phyloP scores from a whole-genome alignment of 1,284 basidiomycete species.

The Rhodotorula mucilaginosa region DNA sequence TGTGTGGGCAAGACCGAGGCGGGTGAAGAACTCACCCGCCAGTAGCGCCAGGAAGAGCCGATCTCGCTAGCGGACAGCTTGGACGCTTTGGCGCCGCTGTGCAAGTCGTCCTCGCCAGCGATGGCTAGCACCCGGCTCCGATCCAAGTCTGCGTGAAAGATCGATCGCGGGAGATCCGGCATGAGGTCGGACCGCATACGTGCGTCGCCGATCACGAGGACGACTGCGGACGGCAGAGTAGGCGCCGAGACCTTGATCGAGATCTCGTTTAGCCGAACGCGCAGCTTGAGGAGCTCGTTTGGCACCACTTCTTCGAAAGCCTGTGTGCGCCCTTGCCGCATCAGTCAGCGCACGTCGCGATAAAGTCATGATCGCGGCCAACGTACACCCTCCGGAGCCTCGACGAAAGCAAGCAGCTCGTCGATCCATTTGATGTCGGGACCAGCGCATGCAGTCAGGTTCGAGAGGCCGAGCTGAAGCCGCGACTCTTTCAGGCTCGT shows the following conservation, averaged over 20 bases:
- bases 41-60: neutral
- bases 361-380: neutral
- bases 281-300: slow-evolving; percentile 75
- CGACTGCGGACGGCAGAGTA: slow-evolving; percentile 62
- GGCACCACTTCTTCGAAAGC: slow-evolving; percentile 92
- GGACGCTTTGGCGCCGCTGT: neutral
- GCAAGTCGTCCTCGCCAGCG: slow-evolving; percentile 51
- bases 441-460: slow-evolving; percentile 63
- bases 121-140: slow-evolving; percentile 59
- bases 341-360: neutral
- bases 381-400: slow-evolving; percentile 60
- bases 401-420: slow-evolving; percentile 67
- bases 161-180: slow-evolving; percentile 61
- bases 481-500: slow-evolving; percentile 75
- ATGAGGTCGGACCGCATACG: slow-evolving; percentile 69
- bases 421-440: slow-evolving; percentile 65
- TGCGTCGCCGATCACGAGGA: slow-evolving; percentile 64
- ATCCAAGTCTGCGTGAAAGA: slow-evolving; percentile 57
- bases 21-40: neutral
- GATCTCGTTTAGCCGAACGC: slow-evolving; percentile 65
- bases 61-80: neutral
- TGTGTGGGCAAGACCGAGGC: no score
- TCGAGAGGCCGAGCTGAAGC: slow-evolving; percentile 64
- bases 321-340: slow-evolving; percentile 49
- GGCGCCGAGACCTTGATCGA: slow-evolving; percentile 65